phyloP scores from a whole-genome alignment of 305 asterid genomes.

The Fraxinus sp. region DNA sequence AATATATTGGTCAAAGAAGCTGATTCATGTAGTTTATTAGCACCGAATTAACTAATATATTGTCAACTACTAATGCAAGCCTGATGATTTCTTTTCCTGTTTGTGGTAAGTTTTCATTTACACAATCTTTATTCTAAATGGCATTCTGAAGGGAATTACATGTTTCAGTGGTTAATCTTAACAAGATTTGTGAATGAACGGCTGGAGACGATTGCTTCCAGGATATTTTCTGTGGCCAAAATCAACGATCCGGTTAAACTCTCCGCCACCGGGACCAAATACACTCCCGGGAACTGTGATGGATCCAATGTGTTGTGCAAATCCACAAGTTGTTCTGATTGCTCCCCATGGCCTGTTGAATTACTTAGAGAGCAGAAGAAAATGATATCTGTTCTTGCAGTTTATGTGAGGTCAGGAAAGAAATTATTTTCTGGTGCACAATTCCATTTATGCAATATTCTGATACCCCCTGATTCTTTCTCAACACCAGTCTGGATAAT shows the following conservation, averaged over 20 bases:
- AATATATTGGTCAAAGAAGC: background rate
- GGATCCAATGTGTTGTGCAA: constrained; percentile 75
- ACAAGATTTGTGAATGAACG: background rate
- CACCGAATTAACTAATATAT: background rate
- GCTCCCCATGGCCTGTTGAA: constrained; percentile 78
- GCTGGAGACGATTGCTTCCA: constrained; percentile 45
- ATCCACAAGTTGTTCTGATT: constrained; percentile 55
- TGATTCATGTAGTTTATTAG: background rate
- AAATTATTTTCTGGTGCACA: constrained; percentile 60
- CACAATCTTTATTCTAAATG: constrained; percentile 5
- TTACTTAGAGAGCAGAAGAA: constrained; percentile 86
- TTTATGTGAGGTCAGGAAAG: constrained; percentile 59
- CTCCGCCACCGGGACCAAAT: constrained; percentile 89
- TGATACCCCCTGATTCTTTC: constrained; percentile 50
- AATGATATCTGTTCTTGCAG: constrained; percentile 65
- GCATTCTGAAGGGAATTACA: constrained; percentile 2
- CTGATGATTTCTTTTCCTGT: background rate
- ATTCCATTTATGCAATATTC: constrained; percentile 64
- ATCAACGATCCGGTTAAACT: constrained; percentile 71
- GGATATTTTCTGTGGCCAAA: constrained; percentile 60
- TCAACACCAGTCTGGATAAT: constrained; percentile 52
- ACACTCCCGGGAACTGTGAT: constrained; percentile 87
- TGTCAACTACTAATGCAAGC: background rate
- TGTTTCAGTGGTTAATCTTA: background rate
- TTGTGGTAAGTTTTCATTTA: constrained; percentile 1